Evolutionary conservation across 2,329 filamentous ascomycete genomes (phyloP).

Genomic region (Aspergillus ibericus): DNA sequence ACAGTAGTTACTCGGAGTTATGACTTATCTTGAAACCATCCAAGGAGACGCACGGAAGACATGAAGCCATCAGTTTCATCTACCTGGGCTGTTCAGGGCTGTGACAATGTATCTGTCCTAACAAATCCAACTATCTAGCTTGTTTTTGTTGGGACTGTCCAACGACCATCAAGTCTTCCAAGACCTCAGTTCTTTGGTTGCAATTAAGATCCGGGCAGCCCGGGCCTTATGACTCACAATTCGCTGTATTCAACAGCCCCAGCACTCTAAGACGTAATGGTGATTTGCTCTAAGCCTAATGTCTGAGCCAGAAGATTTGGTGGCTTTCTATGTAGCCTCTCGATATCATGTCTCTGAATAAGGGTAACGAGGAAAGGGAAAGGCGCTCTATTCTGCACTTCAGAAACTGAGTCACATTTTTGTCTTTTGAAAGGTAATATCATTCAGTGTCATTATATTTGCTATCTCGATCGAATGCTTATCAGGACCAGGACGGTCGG

Average conservation of each 20-base stretch:
- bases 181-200: neutral
- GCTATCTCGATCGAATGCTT: neutral
- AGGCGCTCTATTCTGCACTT: neutral
- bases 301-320: neutral
- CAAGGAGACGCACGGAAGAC: too few species aligned
- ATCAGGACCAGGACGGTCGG: constrained; percentile 3
- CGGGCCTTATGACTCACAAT: neutral
- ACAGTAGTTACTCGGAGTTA: too few species aligned
- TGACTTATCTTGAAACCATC: too few species aligned
- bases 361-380: neutral
- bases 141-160: too few species aligned
- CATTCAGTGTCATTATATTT: neutral
- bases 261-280: too few species aligned
- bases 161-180: neutral
- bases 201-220: neutral
- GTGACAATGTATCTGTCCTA: too few species aligned
- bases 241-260: neutral
- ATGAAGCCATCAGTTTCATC: too few species aligned
- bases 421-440: neutral
- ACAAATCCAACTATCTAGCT: too few species aligned
- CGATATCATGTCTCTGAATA: neutral
- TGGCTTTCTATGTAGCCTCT: neutral
- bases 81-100: too few species aligned
- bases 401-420: neutral
- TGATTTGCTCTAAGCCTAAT: neutral